Percentiles rank a stretch among this genome's conserved stretches.
phyloP scores from a whole-genome alignment of 176 grass and related monocot species.

The Oropetium thomaeum region DNA sequence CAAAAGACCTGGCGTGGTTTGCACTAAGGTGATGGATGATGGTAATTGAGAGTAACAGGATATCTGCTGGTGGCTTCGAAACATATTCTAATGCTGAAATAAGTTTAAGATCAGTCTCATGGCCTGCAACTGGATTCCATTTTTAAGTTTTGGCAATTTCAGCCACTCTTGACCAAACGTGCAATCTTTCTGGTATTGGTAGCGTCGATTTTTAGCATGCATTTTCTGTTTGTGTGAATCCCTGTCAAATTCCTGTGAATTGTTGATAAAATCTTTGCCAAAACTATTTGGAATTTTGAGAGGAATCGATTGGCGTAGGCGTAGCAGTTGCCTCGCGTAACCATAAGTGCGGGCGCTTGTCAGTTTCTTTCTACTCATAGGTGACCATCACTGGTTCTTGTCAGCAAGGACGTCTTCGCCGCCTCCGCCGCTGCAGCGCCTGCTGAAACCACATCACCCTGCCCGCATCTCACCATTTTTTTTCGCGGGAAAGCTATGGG shows the following conservation, averaged over 20 bases:
- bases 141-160: not conserved
- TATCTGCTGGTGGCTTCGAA: constrained; percentile 9
- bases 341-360: not conserved
- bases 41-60: constrained; percentile 14
- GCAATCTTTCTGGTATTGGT: not conserved
- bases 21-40: constrained; percentile 33
- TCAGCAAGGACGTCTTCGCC: not conserved
- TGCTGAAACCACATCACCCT: not conserved
- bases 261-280: not conserved
- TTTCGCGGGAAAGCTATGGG: not conserved
- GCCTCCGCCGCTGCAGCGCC: not conserved
- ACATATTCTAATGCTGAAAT: constrained; percentile 14
- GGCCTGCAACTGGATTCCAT: not conserved
- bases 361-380: not conserved
- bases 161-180: not conserved
- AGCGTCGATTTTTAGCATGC: not conserved
- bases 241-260: not conserved
- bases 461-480: not conserved
- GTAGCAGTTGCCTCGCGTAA: not conserved
- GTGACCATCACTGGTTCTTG: not conserved
- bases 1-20: constrained; percentile 11
- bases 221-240: not conserved
- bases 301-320: not conserved
- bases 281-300: not conserved
- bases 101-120: not conserved